These are phyloP conservation scores for Aspergillus sp. DNA, from an alignment of 2,329 filamentous ascomycete species.

Conservation along the genomic window DNA sequence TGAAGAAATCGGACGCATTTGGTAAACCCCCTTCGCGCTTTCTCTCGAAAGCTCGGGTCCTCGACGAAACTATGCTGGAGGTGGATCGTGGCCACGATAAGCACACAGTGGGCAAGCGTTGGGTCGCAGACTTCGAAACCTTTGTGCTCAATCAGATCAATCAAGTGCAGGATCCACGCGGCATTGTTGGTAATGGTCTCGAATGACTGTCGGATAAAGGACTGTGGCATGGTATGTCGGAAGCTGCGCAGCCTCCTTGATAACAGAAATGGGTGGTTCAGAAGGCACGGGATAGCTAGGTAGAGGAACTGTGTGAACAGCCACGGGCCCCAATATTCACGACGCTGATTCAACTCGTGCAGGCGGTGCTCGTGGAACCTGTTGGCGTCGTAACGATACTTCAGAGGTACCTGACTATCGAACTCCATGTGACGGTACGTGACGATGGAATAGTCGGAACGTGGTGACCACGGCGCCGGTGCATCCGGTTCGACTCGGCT, in stretches of 20 bases:
- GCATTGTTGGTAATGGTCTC: conserved; percentile 54
- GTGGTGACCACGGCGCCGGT: conserved; percentile 50
- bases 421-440: conserved; percentile 47
- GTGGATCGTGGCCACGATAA: conserved; percentile 55
- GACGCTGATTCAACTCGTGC: conserved; percentile 45
- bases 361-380: conserved; percentile 21
- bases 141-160: conserved; percentile 49
- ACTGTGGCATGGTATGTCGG: conserved; percentile 53
- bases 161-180: conserved; percentile 55
- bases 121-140: conserved; percentile 49
- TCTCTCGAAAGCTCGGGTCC: conserved; percentile 36
- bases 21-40: conserved; percentile 46
- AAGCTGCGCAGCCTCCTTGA: conserved; percentile 55
- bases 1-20: conserved; percentile 49
- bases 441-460: conserved; percentile 50
- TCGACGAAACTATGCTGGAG: conserved; percentile 56
- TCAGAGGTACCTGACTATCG: conserved; percentile 51
- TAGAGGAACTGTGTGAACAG: conserved; percentile 55
- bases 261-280: conserved; percentile 56
- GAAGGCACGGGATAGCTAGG: conserved; percentile 53
- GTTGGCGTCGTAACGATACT: conserved; percentile 14
- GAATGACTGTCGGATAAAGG: conserved; percentile 55
- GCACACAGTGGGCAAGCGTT: conserved; percentile 51
- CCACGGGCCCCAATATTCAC: conserved; percentile 57
- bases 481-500: conserved; percentile 12